phyloP scores from a whole-genome alignment of 2,329 filamentous ascomycete genomes.

The Hypoxylon sp. region DNA sequence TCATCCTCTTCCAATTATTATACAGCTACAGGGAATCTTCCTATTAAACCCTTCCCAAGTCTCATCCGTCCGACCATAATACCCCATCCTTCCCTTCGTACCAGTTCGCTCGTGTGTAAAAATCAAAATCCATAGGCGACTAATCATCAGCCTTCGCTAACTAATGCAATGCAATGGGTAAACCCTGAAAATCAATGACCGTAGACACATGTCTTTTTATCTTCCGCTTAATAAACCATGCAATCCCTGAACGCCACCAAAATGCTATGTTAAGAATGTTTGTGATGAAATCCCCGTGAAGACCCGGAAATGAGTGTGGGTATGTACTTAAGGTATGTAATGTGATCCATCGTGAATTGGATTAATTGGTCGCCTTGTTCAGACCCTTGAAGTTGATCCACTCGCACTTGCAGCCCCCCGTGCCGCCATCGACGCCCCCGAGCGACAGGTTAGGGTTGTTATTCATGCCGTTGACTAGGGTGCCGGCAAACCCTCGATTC shows the following conservation, averaged over 20 bases:
- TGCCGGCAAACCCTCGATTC: slow-evolving; percentile 66
- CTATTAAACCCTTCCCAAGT: not conserved
- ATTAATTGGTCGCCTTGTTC: slow-evolving; percentile 10
- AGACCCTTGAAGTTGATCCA: slow-evolving; percentile 68
- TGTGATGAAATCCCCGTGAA: not conserved
- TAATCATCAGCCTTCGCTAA: slow-evolving; percentile 1
- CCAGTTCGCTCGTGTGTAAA: not conserved
- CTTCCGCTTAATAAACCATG: not conserved
- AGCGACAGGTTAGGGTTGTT: slow-evolving; percentile 61
- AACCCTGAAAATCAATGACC: not conserved
- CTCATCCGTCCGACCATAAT: not conserved
- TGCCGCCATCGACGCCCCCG: slow-evolving; percentile 75
- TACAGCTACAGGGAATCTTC: not conserved
- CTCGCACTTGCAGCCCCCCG: slow-evolving; percentile 73
- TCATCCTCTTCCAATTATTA: not conserved
- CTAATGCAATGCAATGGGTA: slow-evolving; percentile 4
- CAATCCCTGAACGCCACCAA: not conserved
- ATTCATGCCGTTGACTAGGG: slow-evolving; percentile 67
- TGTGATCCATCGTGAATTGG: not conserved
- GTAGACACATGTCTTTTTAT: slow-evolving; percentile 1
- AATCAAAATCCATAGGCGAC: not conserved
- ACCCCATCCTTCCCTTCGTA: not conserved
- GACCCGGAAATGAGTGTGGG: not conserved
- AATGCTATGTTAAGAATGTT: not conserved
- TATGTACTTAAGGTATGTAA: not conserved